Percentiles rank a stretch among this genome's conserved stretches.
Conservation (phyloP, 352 stramenopile species). For the Globisporangium alternatum region DNA sequence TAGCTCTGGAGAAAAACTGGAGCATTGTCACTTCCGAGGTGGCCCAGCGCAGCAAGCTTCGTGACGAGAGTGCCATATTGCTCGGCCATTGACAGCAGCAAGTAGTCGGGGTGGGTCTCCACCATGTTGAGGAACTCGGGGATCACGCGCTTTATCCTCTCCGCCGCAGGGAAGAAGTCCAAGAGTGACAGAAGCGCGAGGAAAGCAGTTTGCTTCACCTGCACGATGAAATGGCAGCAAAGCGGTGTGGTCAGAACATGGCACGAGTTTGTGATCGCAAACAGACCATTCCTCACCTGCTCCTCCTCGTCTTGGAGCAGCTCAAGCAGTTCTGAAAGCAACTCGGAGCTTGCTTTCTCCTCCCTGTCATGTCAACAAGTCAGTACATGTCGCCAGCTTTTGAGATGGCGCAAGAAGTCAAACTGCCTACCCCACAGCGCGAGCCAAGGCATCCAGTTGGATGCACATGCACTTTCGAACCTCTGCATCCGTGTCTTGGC, state of each 20-base stretch:
- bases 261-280: not conserved
- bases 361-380: constrained; percentile 28
- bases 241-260: not conserved
- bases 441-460: constrained; percentile 68
- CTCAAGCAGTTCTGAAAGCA: constrained; percentile 73
- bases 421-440: constrained; percentile 52
- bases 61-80: constrained; percentile 58
- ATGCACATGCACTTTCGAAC: constrained; percentile 84
- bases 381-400: not conserved
- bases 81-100: constrained; percentile 46
- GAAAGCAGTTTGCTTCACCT: constrained; percentile 82
- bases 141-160: constrained; percentile 62
- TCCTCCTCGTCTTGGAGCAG: constrained; percentile 82
- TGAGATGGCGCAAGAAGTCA: too few relatives aligned
- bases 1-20: constrained; percentile 61
- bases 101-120: constrained; percentile 56
- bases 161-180: constrained; percentile 61
- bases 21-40: constrained; percentile 51
- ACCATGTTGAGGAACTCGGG: constrained; percentile 60
- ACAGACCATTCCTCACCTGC: constrained; percentile 33
- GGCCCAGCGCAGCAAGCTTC: constrained; percentile 57
- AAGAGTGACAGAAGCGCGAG: constrained; percentile 65
- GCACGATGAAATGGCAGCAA: not conserved
- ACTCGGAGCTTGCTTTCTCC: constrained; percentile 55
- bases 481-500: constrained; percentile 82